Evolutionary conservation across 2,329 filamentous ascomycete genomes (phyloP).

Genomic region (Fusarium caatingaense): DNA sequence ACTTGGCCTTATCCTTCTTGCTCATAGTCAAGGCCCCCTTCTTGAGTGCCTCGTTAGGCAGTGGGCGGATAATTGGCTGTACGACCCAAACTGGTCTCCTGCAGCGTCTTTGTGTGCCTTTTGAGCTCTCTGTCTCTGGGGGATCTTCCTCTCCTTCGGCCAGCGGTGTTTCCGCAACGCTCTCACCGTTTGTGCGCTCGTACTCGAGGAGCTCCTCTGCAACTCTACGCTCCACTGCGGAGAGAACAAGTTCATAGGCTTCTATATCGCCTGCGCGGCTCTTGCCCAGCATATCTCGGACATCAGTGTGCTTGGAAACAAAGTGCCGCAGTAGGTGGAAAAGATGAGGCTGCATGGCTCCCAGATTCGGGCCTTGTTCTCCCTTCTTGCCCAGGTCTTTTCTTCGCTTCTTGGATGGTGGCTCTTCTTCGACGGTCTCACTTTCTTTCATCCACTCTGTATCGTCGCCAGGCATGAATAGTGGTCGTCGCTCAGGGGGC

Average conservation of each 20-base stretch:
- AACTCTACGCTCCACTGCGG: conserved; percentile 79
- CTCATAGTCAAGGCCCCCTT: conserved; percentile 80
- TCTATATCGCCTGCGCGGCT: conserved; percentile 76
- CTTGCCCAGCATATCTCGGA: conserved; percentile 84
- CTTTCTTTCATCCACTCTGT: conserved; percentile 57
- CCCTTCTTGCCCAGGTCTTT: conserved; percentile 52
- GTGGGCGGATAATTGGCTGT: conserved; percentile 85
- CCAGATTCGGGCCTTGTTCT: conserved; percentile 71
- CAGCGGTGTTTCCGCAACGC: conserved; percentile 54
- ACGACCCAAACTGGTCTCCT: conserved; percentile 86
- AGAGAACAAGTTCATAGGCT: conserved; percentile 80
- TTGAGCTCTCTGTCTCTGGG: conserved; percentile 67
- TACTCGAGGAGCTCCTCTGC: conserved; percentile 79
- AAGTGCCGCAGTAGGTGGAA: conserved; percentile 91
- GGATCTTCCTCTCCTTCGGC: conserved; percentile 50
- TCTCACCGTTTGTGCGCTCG: conserved; percentile 62
- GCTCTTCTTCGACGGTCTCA: conserved; percentile 55
- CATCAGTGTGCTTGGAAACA: conserved; percentile 81
- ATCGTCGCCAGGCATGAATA: conserved; percentile 76
- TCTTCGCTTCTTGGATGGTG: conserved; percentile 65
- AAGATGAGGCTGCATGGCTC: conserved; percentile 88
- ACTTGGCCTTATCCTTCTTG: conserved; percentile 71
- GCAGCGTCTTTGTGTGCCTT: conserved; percentile 76
- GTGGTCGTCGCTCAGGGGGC: conserved; percentile 74
- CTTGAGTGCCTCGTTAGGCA: conserved; percentile 87